phyloP scores from a whole-genome alignment of 129 eudicot genomes.

The Centella asiatica region DNA sequence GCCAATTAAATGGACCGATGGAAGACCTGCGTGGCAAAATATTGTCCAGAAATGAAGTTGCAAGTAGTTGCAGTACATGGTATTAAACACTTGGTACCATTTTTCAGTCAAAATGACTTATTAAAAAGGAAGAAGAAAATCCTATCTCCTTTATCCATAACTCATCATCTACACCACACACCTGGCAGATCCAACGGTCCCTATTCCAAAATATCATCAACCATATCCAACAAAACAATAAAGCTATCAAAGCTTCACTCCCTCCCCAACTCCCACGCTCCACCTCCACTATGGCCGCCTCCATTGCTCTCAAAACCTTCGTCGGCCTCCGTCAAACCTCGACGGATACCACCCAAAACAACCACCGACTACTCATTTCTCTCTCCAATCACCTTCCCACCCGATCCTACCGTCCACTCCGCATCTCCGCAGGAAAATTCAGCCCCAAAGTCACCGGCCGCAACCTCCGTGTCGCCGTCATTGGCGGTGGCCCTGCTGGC shows the following conservation, averaged over 20 bases:
- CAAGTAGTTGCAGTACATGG: too few relatives aligned
- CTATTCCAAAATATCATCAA: conserved; percentile 33
- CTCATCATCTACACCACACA: conserved; percentile 44
- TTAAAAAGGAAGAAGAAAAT: background rate
- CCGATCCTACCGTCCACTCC: conserved; percentile 33
- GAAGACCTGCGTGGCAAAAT: too few relatives aligned
- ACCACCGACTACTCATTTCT: conserved; percentile 19
- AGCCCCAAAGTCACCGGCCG: conserved; percentile 88
- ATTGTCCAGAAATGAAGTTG: too few relatives aligned
- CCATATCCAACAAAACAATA: conserved; percentile 61
- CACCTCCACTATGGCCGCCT: conserved; percentile 46
- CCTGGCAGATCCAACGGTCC: conserved; percentile 39
- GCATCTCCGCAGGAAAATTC: conserved; percentile 47
- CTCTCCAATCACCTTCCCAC: conserved; percentile 20
- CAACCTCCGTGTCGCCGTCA: conserved; percentile 88
- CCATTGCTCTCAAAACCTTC: conserved; percentile 81
- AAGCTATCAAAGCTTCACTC: conserved; percentile 10
- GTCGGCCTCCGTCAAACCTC: conserved; percentile 73
- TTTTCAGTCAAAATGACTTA: background rate
- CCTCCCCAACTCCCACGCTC: conserved; percentile 16
- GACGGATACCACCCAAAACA: conserved; percentile 20
- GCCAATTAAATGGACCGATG: too few relatives aligned
- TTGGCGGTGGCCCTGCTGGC: conserved; percentile 98
- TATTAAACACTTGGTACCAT: too few relatives aligned
- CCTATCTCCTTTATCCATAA: conserved; percentile 41